Conservation (phyloP, 371 early-diverging fungal species). For the Fennellomyces sp. region DNA sequence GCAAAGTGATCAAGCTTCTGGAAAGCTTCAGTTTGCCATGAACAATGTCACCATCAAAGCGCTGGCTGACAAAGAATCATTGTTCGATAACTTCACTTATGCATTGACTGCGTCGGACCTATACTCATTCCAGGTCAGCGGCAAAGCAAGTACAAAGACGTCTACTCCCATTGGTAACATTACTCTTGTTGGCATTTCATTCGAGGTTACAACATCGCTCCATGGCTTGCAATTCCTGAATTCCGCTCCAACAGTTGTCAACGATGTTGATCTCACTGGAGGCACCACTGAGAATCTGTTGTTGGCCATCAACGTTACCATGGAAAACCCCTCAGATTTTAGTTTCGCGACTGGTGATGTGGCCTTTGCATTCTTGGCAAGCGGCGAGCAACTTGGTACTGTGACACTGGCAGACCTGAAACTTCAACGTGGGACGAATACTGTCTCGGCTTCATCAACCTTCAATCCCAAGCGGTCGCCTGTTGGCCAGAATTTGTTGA, state of each 20-base stretch:
- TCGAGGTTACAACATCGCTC: slow-evolving; percentile 52
- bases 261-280: slow-evolving; percentile 59
- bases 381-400: slow-evolving; percentile 41
- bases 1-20: slow-evolving; percentile 44
- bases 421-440: slow-evolving; percentile 51
- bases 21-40: slow-evolving; percentile 49
- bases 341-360: slow-evolving; percentile 58
- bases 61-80: slow-evolving; percentile 27
- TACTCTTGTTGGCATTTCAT: slow-evolving; percentile 51
- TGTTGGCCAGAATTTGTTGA: slow-evolving; percentile 52
- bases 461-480: slow-evolving; percentile 50
- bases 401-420: slow-evolving; percentile 47
- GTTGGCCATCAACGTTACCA: slow-evolving; percentile 52
- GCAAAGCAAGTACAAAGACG: slow-evolving; percentile 51
- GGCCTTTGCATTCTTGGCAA: slow-evolving; percentile 41
- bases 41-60: slow-evolving; percentile 33
- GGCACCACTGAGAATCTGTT: slow-evolving; percentile 48
- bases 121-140: slow-evolving; percentile 50
- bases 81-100: slow-evolving; percentile 53
- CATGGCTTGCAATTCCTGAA: slow-evolving; percentile 63
- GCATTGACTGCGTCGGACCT: slow-evolving; percentile 43
- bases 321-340: slow-evolving; percentile 60
- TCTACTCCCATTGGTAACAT: slow-evolving; percentile 61
- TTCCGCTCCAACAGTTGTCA: slow-evolving; percentile 52
- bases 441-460: slow-evolving; percentile 37